phyloP scores from a whole-genome alignment of 306 rosid genomes.

The Dryas octopetala region DNA sequence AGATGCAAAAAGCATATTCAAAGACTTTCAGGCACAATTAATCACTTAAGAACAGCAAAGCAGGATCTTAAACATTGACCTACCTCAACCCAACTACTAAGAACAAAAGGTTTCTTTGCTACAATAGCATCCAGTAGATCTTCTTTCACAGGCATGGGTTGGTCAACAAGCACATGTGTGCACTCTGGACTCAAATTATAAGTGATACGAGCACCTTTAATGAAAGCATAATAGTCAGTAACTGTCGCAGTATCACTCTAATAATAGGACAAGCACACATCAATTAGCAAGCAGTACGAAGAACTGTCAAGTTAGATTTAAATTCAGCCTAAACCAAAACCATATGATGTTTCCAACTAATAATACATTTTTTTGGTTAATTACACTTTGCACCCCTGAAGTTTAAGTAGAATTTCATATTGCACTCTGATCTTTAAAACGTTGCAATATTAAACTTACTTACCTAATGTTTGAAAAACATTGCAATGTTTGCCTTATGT shows the following conservation, averaged over 20 bases:
- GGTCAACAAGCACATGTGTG: slow-evolving; percentile 89
- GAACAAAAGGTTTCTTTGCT: slow-evolving; percentile 62
- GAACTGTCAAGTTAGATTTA: neutral
- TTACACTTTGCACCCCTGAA: no score
- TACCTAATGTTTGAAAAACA: no score
- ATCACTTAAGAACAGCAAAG: slow-evolving; percentile 22
- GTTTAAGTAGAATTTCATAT: no score
- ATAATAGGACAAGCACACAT: neutral
- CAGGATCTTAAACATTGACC: slow-evolving; percentile 24
- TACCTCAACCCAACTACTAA: slow-evolving; percentile 84
- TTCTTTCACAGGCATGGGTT: slow-evolving; percentile 56
- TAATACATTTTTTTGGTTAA: neutral
- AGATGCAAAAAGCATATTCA: neutral
- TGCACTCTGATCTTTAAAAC: no score
- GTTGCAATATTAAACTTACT: no score
- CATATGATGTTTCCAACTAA: neutral
- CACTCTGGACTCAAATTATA: slow-evolving; percentile 54
- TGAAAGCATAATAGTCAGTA: slow-evolving; percentile 24
- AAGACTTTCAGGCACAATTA: neutral
- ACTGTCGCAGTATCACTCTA: slow-evolving; percentile 16
- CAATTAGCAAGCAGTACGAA: neutral
- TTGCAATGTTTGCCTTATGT: no score
- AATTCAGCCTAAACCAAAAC: neutral
- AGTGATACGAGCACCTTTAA: slow-evolving; percentile 62
- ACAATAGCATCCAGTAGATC: slow-evolving; percentile 68